Evolutionary conservation across 192 early-diverging fungal genomes (phyloP).

Genomic region (Allomyces macrogynus): DNA sequence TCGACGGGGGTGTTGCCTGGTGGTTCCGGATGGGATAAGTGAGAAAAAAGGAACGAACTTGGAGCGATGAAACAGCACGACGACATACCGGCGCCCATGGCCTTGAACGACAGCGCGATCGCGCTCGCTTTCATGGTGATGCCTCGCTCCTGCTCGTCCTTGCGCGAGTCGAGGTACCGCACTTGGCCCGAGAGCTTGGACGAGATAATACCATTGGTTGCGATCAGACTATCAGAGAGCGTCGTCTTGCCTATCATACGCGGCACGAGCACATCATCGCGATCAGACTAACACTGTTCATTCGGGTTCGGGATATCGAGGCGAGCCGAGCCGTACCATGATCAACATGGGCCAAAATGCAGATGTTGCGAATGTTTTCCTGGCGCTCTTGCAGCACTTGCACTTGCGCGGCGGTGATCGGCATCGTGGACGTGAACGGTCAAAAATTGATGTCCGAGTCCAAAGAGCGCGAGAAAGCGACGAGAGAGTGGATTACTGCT

Average conservation of each 20-base stretch:
- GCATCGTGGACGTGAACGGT: too few species aligned
- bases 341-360: slow-evolving; percentile 96
- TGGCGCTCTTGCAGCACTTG: too few species aligned
- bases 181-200: slow-evolving; percentile 85
- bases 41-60: not conserved
- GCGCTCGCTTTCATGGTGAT: slow-evolving; percentile 98
- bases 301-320: not conserved
- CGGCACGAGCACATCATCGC: not conserved
- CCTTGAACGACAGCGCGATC: slow-evolving; percentile 80
- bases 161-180: slow-evolving; percentile 83
- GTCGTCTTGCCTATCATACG: slow-evolving; percentile 62
- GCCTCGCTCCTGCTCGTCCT: slow-evolving; percentile 94
- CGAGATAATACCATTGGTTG: slow-evolving; percentile 98
- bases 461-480: too few species aligned
- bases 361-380: slow-evolving; percentile 68
- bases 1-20: slow-evolving; percentile 21
- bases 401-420: too few species aligned
- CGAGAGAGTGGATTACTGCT: too few species aligned
- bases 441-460: too few species aligned
- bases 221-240: slow-evolving; percentile 76
- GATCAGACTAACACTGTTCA: slow-evolving; percentile 1
- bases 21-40: slow-evolving; percentile 7
- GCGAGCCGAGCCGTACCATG: slow-evolving; percentile 24
- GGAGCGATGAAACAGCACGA: too few species aligned
- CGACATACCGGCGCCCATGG: slow-evolving; percentile 22